Base-by-base conservation (phyloP, 2,329 filamentous ascomycete genomes). In the Xylaria sp. region DNA sequence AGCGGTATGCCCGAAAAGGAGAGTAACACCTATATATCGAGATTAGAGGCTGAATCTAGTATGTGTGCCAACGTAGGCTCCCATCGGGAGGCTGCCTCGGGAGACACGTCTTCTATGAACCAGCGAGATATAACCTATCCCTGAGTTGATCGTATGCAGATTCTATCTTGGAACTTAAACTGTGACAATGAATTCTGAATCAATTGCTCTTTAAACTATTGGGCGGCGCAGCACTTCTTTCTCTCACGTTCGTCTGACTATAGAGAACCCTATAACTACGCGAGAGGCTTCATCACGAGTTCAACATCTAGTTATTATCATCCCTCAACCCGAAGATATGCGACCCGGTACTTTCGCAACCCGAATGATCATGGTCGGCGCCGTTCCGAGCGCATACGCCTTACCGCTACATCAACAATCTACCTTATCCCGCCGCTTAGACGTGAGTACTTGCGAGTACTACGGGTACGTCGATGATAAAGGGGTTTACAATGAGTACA, bases 401-500 rank as follows among this genome's bases (percentile, higher is more conserved):
- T 21, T 65, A 6, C 48, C 61, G 9, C 17, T 62, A 12, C 50
- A 14, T 27, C 36, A 7, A 24, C 36, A 24, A 12, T 6, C 47
- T 34, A 3, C 56, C n/a, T 36, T 48, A 61, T 61, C 65, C 30
- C 61, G 54, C 39, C 64, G 64, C 53, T 30, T 64, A 9, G 61
- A 60, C 19, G 4, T 42, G 12, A 68, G 58, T 30, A 61, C 42
- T 8, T 71, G 69, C 45, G 34, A 57, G 17, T 71, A 68, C 67
- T 71, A 68, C 39, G 69, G 69, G 1, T 70, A 57, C 24, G 27
- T 61, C 17, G 64, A 61, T 12, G n/a, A 32, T 7, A 11, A 42
- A 3, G 55, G 48, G 1, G n/a, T 67, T 5, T 69, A 63, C 45
- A 71, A 71, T 45, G 48, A 53, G 11, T 71, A 71, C 68, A 65